These are phyloP conservation scores for Diaporthe nobilis DNA, from an alignment of 2,329 filamentous ascomycete genomes.

Conservation along the genomic window DNA sequence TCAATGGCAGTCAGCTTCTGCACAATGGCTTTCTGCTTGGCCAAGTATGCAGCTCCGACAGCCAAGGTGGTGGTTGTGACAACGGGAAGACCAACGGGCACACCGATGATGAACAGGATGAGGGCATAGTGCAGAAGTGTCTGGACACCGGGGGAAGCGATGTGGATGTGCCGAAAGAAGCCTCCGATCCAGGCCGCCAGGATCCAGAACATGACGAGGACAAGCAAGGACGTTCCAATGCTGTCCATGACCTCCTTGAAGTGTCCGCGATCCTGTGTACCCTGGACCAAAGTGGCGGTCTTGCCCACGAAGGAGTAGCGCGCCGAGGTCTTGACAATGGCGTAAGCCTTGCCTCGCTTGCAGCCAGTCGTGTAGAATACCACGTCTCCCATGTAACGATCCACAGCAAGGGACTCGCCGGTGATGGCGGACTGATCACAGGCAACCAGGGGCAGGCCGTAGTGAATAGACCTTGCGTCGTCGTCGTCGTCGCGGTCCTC, in stretches of 20 bases:
- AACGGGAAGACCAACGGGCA: conserved; percentile 84
- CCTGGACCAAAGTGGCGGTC: conserved; percentile 81
- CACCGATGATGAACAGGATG: conserved; percentile 82
- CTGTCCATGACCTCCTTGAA: conserved; percentile 88
- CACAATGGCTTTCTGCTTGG: conserved; percentile 83
- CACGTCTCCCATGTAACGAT: conserved; percentile 83
- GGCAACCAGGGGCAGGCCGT: conserved; percentile 38
- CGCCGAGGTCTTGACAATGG: conserved; percentile 76
- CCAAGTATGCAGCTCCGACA: conserved; percentile 82
- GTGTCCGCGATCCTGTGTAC: conserved; percentile 81
- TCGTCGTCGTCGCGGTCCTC: conserved; percentile 37
- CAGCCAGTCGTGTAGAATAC: conserved; percentile 86
- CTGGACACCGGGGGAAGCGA: conserved; percentile 73
- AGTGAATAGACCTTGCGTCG: conserved; percentile 36
- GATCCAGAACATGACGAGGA: conserved; percentile 84
- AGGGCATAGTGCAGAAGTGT: conserved; percentile 78
- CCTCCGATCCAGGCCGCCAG: conserved; percentile 82
- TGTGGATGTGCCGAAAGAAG: conserved; percentile 80
- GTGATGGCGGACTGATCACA: conserved; percentile 71
- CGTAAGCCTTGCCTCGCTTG: conserved; percentile 84
- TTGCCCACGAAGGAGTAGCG: conserved; percentile 83
- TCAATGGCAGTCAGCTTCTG: conserved; percentile 62
- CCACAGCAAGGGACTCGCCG: conserved; percentile 83
- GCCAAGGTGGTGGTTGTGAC: conserved; percentile 84
- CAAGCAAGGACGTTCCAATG: conserved; percentile 80